Evolutionary conservation across 208 protist species (phyloP), one percentile per base, ranked within the genome.

Genomic region (Acanthamoeba rhysodes): DNA sequence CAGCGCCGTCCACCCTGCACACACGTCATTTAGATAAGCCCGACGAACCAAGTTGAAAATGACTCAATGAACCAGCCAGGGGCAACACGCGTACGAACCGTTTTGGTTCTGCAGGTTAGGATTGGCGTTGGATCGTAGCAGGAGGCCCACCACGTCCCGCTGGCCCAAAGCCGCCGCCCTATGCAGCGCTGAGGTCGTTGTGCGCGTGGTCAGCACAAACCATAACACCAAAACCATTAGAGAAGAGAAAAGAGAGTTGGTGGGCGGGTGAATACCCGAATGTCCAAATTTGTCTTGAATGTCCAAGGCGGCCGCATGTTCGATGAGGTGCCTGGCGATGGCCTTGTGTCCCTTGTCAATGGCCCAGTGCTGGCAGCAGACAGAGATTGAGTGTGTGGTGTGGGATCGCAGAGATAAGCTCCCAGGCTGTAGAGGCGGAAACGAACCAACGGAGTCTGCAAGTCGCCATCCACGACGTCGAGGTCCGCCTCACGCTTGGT

Each of bases 301-400:
- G 34, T 78, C 70, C 29, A 78, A 5, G 6, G 70, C 70, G 4
- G 70, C 70, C 34, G 34, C 70, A 34, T 45, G n/a, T 24, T 34
- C 70, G n/a, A 78, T 78, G 70, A 78, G 70, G 24, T 78, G 20
- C 34, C 22, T 48, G 12, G 70, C 70, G n/a, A 78, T 78, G 8
- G 70, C 70, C 70, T 78, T 78, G 34, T 78, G 70, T 10, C 70
- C 70, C 70, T 78, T 78, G 34, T 78, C 70, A 29, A 78, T 78
- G 32, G 70, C 70, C 70, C 70, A 78, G 20, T 78, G 70, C 70
- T 78, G 32, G 1, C 29, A 45, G 18, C 27, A 50, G 34, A 78
- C 12, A 29, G 70, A 78, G 16, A 29, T 34, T 41, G 16, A 0
- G 20, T 7, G 29, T 1, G 16, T 68, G 18, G 62, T 68, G 62